A percentile compares a stretch with the other conserved stretches of the same genome.
Conservation (phyloP, 73 alveolate genomes). For the Paramecium tetraurelia region DNA sequence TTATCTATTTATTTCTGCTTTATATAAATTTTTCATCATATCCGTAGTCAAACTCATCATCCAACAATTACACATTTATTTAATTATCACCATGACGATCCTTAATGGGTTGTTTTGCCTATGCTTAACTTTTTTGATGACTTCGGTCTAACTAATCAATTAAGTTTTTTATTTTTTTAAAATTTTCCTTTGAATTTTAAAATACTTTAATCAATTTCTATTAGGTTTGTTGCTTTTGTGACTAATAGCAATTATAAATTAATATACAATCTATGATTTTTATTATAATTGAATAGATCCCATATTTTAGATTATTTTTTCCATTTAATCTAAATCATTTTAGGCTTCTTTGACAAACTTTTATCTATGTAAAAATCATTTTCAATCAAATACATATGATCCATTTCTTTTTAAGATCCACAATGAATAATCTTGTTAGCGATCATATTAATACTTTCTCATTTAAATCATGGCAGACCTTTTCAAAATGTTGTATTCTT, state of each 20-base stretch:
- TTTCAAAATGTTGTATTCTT: not conserved
- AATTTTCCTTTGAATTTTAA: not conserved
- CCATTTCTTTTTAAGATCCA: not conserved
- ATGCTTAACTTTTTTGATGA: not conserved
- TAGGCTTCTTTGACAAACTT: not conserved
- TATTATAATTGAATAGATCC: not conserved
- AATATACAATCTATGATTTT: not conserved
- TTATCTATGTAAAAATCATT: not conserved
- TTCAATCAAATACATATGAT: not conserved
- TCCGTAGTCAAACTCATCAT: not conserved
- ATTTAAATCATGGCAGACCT: not conserved
- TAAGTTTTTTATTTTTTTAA: not conserved
- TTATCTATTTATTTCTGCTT: not conserved
- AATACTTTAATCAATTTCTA: not conserved
- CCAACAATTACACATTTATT: not conserved
- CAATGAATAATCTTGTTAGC: not conserved
- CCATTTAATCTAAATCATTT: constrained; percentile 8
- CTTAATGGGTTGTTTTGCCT: not conserved
- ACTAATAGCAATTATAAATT: not conserved
- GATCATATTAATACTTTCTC: not conserved
- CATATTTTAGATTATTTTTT: not conserved
- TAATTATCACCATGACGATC: not conserved
- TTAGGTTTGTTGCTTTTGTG: not conserved
- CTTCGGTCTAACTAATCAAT: not conserved
- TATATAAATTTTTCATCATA: not conserved